Conservation (phyloP, 208 protist genomes). For the Crithidia bombi region DNA sequence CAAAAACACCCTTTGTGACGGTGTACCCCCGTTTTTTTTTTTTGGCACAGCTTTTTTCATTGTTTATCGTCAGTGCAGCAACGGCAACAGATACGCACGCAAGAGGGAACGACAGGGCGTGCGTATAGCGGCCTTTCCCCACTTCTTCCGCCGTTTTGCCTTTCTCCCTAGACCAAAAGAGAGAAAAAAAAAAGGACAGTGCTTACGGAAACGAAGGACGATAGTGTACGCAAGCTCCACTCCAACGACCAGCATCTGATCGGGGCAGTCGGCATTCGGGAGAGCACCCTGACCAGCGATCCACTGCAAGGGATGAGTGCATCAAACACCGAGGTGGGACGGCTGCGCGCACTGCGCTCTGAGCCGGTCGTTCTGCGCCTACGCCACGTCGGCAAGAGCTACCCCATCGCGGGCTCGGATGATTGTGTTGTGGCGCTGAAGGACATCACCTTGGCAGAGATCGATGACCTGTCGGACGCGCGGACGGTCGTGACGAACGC, state of each 20-base stretch:
- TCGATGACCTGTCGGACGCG: constrained; percentile 6
- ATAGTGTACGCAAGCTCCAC: neutral
- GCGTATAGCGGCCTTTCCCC: no score
- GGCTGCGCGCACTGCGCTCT: constrained; percentile 29
- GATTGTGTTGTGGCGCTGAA: constrained; percentile 63
- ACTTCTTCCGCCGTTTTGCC: no score
- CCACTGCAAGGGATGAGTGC: neutral
- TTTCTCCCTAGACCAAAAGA: neutral
- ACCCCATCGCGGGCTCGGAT: constrained; percentile 60
- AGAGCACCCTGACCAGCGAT: neutral
- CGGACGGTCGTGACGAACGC: neutral
- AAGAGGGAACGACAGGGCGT: neutral
- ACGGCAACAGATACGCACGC: no score
- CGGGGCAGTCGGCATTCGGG: constrained; percentile 7
- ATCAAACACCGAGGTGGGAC: constrained; percentile 2
- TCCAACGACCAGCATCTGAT: neutral
- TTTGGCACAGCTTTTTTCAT: no score
- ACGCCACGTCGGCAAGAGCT: constrained; percentile 68
- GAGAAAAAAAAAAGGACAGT: neutral
- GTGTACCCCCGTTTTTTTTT: no score
- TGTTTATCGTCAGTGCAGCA: no score
- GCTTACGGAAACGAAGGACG: neutral
- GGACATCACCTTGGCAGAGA: constrained; percentile 67
- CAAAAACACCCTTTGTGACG: no score
- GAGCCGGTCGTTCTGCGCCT: constrained; percentile 71